phyloP scores from a whole-genome alignment of 2,329 filamentous ascomycete genomes.

The Coniochaeta ligniaria region DNA sequence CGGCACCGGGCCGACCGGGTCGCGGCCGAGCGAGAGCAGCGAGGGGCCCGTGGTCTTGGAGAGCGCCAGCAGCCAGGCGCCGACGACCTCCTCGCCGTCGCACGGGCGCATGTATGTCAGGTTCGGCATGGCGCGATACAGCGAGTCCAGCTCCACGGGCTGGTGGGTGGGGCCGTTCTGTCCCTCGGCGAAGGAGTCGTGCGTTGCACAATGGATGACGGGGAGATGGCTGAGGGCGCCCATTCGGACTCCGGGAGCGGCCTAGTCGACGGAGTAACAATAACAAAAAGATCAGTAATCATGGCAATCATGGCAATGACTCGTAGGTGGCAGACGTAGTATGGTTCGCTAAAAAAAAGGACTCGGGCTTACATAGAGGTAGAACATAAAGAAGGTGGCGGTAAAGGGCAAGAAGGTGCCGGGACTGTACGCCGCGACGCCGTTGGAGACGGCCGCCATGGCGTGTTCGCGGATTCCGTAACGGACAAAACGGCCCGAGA shows the following conservation, averaged over 20 bases:
- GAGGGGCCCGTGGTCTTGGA: slow-evolving; percentile 22
- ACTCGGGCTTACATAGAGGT: slow-evolving; percentile 30
- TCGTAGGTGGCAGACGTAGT: no score
- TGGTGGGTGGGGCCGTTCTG: slow-evolving; percentile 51
- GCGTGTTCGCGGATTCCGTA: slow-evolving; percentile 56
- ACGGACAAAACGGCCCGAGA: slow-evolving; percentile 48
- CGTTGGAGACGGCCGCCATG: slow-evolving; percentile 52
- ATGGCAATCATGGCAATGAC: no score
- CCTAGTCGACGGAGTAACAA: no score
- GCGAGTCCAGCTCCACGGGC: slow-evolving; percentile 40
- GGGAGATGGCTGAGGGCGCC: slow-evolving; percentile 40
- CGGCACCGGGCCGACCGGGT: slow-evolving; percentile 28
- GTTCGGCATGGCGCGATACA: slow-evolving; percentile 50
- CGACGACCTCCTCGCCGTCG: slow-evolving; percentile 43
- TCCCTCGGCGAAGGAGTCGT: slow-evolving; percentile 47
- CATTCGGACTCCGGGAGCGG: slow-evolving; percentile 44
- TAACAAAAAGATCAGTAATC: no score
- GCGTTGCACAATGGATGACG: slow-evolving; percentile 44
- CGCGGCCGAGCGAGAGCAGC: slow-evolving; percentile 36
- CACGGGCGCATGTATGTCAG: slow-evolving; percentile 44
- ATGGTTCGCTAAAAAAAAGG: no score
- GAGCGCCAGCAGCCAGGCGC: slow-evolving; percentile 34
- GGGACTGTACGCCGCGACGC: slow-evolving; percentile 45
- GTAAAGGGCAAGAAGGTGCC: slow-evolving; percentile 47
- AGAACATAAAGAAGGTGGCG: slow-evolving; percentile 52